A percentile compares a stretch with the other conserved stretches of the same genome.
These are phyloP conservation scores for Fusarium sp. DNA, from an alignment of 2,329 filamentous ascomycete genomes.

Conservation along the genomic window DNA sequence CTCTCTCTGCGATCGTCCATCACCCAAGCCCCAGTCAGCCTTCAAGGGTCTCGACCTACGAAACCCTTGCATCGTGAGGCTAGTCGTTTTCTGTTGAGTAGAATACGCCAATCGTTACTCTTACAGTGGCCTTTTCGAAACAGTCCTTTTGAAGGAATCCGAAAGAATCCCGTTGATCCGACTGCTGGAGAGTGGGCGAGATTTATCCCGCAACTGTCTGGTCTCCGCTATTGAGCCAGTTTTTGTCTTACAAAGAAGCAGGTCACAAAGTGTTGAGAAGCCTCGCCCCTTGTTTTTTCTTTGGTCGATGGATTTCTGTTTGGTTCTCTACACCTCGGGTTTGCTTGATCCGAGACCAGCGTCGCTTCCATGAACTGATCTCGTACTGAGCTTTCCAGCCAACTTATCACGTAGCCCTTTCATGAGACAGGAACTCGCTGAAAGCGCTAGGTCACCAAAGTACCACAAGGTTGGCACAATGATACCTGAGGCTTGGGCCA, in stretches of 20 bases:
- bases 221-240: conserved; percentile 34
- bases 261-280: conserved; percentile 12
- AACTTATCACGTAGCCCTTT: too few species aligned
- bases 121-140: conserved; percentile 20
- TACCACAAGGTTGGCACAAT: too few species aligned
- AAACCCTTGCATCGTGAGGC: conserved; percentile 25
- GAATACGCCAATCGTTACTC: conserved; percentile 25
- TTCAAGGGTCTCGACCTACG: conserved; percentile 37
- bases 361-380: too few species aligned
- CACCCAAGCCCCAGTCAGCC: conserved; percentile 5
- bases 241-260: conserved; percentile 13
- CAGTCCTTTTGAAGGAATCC: conserved; percentile 20
- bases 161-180: conserved; percentile 25
- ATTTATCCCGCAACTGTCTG: conserved; percentile 39
- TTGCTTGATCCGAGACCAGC: too few species aligned
- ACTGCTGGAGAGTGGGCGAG: conserved; percentile 3
- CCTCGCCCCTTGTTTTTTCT: background rate
- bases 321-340: background rate
- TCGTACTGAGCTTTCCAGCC: too few species aligned
- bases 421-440: too few species aligned
- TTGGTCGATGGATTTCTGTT: background rate
- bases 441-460: too few species aligned
- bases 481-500: too few species aligned
- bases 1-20: conserved; percentile 1
- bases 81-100: conserved; percentile 34